These are phyloP conservation scores for Cercophora samala DNA, from an alignment of 495 filamentous ascomycete genomes.

Conservation along the genomic window DNA sequence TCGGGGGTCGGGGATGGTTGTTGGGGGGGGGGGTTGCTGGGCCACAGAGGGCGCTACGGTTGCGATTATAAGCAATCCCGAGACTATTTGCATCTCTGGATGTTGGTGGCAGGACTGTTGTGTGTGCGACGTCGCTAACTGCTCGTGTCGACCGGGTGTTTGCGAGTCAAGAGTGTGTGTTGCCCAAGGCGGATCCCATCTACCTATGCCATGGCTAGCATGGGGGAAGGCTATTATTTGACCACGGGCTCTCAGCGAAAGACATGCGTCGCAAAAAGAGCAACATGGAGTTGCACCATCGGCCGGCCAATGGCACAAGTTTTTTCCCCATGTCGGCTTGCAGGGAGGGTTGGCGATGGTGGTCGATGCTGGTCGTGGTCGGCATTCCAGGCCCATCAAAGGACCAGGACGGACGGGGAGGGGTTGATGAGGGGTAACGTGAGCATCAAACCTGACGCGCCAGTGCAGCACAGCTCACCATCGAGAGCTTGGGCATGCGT, in stretches of 20 bases:
- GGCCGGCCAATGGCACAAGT: conserved; percentile 12
- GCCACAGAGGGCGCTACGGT: conserved; percentile 13
- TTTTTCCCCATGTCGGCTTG: conserved; percentile 3
- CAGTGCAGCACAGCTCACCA: conserved; percentile 20
- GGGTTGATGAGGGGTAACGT: conserved; percentile 23
- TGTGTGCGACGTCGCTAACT: conserved; percentile 15
- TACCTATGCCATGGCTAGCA: conserved; percentile 6
- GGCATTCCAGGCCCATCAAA: conserved; percentile 20
- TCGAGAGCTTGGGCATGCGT: conserved; percentile 16
- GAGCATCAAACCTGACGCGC: conserved; percentile 25
- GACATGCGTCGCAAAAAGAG: neutral
- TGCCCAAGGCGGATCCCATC: conserved; percentile 8
- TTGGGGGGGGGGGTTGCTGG: neutral
- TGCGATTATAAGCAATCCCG: conserved; percentile 14
- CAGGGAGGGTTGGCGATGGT: neutral
- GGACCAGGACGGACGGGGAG: conserved; percentile 14
- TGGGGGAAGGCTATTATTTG: conserved; percentile 13
- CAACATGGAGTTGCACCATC: conserved; percentile 7
- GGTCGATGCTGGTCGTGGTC: neutral
- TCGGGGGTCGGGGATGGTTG: neutral
- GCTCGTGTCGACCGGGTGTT: neutral
- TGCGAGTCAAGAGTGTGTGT: conserved; percentile 14
- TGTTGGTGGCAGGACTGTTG: neutral
- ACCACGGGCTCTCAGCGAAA: conserved; percentile 22
- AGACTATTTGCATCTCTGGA: conserved; percentile 6